Evolutionary conservation across 2,329 filamentous ascomycete species (phyloP).

Genomic region (Cyclaneusma minus): DNA sequence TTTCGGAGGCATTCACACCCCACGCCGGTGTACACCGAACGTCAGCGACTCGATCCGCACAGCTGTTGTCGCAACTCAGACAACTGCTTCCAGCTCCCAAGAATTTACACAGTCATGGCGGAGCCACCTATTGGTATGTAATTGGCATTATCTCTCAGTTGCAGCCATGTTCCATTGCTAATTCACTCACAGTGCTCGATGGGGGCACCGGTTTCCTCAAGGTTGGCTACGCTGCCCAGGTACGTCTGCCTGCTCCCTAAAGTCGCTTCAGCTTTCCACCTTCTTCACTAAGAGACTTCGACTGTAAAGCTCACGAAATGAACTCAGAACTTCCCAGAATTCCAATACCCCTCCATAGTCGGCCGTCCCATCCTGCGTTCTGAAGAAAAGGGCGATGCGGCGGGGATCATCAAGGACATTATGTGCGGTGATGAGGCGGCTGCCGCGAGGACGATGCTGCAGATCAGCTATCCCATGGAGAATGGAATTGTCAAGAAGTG

Average conservation of each 20-base stretch:
- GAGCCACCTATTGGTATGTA: slow-evolving; percentile 20
- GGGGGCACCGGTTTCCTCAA: slow-evolving; percentile 99
- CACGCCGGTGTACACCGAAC: slow-evolving; percentile 3
- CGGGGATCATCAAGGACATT: slow-evolving; percentile 83
- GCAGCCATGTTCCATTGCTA: slow-evolving; percentile 1
- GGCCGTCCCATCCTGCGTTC: slow-evolving; percentile 93
- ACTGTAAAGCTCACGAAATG: no score
- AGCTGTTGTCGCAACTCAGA: slow-evolving; percentile 3
- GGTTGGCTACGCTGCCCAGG: slow-evolving; percentile 91
- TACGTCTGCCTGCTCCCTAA: slow-evolving; percentile 20
- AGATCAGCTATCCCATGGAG: slow-evolving; percentile 99
- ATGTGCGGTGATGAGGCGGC: slow-evolving; percentile 99
- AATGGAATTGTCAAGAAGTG: slow-evolving; percentile 99
- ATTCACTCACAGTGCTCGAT: slow-evolving; percentile 64
- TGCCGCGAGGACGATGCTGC: slow-evolving; percentile 88
- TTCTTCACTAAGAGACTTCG: slow-evolving; percentile 1
- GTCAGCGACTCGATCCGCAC: slow-evolving; percentile 4
- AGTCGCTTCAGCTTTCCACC: slow-evolving; percentile 2
- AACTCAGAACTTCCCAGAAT: slow-evolving; percentile 96
- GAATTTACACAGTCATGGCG: slow-evolving; percentile 15
- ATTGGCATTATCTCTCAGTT: neutral
- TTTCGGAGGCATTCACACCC: slow-evolving; percentile 5
- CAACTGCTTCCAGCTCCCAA: slow-evolving; percentile 5
- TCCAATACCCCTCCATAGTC: slow-evolving; percentile 96
- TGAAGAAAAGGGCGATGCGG: slow-evolving; percentile 59